Base-by-base conservation (phyloP, 2,329 filamentous ascomycete species). In the Neurospora sp. region DNA sequence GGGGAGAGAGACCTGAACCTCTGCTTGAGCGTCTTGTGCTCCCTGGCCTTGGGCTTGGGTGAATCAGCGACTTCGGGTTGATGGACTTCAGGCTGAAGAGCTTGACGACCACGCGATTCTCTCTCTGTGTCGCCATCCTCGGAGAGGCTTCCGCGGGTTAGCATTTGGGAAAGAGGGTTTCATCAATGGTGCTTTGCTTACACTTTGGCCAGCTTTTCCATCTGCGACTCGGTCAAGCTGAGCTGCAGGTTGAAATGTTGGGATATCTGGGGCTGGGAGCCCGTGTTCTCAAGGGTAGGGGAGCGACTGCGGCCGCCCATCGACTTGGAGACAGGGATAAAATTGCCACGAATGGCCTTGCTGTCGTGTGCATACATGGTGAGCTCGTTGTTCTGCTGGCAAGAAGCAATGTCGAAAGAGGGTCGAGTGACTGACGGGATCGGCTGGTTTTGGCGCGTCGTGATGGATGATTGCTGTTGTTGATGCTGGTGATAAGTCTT, bases 161-260 rank as follows among this genome's bases (percentile, higher is more conserved):
- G 71, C 6, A 38, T 17, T 2, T 77, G 43, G 28, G 28, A 28
- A 28, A 28, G 28, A 28, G 28, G 4, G 28, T 66, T 17, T 7
- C 7, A 39, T 4, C 9, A 23, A 40, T 40, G 23, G 66, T 15
- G 39, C 10, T 17, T 23, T 38, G 68, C 82, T 71, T 78, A 85
- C 84, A 80, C 82, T 67, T 82, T 79, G 3, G 84, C 81, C 62
- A 85, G 77, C 71, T 79, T 82, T 70, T 85, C 81, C 78, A 85
- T 81, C 71, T 85, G 82, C 0, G 79, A 80, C 66, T 85, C 82
- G 4, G 83, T 85, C 69, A 85, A 73, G 71, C 84, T 84, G 73
- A 85, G 79, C 33, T 83, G 82, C 38, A 85, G 80, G 28, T 28
- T 28, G 46, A 83, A 80, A 23, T 85, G 77, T 2, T 80, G 80